phyloP scores from a whole-genome alignment of 176 grass and related monocot species.

The Cocos nucifera region DNA sequence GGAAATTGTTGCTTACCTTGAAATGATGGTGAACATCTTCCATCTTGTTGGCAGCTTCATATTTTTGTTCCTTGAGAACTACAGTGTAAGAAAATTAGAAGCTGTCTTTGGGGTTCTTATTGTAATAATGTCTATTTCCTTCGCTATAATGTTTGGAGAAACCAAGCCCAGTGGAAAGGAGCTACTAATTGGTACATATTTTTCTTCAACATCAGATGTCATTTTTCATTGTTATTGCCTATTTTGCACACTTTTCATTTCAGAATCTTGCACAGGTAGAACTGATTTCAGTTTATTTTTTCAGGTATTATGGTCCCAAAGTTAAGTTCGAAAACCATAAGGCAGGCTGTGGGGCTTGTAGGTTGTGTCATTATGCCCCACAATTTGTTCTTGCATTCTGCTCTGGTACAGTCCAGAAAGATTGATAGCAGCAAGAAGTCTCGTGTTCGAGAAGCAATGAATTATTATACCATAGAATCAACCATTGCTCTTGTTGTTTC shows the following conservation, averaged over 20 bases:
- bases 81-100: constrained; percentile 89
- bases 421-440: no score
- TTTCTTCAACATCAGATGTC: not conserved
- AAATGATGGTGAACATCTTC: constrained; percentile 1
- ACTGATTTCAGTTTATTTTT: constrained; percentile 20
- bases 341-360: no score
- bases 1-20: no score
- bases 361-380: no score
- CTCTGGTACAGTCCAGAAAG: no score
- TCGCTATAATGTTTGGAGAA: constrained; percentile 92
- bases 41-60: constrained; percentile 63
- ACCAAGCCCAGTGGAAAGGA: constrained; percentile 74
- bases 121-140: constrained; percentile 66
- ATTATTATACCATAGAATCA: no score
- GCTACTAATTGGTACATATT: constrained; percentile 60
- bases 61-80: constrained; percentile 94
- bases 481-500: no score
- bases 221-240: not conserved
- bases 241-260: constrained; percentile 1
- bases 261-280: constrained; percentile 7
- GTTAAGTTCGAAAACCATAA: constrained; percentile 16
- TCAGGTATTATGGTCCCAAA: constrained; percentile 76
- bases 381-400: no score
- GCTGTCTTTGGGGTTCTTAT: constrained; percentile 87
- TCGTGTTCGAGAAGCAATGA: no score